A percentile compares a stretch with the other conserved stretches of the same genome.
phyloP scores from a whole-genome alignment of 2,329 filamentous ascomycete genomes.

The Fusarium graminum region DNA sequence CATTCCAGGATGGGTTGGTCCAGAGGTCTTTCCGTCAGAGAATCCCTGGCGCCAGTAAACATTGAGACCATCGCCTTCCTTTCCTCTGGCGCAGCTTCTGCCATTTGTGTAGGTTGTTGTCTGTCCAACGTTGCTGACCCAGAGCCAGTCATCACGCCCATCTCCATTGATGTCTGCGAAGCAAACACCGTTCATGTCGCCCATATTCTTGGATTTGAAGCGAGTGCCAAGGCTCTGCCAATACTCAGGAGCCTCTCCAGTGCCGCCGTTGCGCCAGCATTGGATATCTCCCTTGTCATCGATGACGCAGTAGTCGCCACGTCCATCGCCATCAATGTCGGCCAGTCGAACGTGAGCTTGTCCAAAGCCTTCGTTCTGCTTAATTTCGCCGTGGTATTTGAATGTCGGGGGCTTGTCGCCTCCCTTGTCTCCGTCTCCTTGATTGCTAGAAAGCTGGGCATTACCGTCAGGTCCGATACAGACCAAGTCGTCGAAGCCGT shows the following conservation, averaged over 20 bases:
- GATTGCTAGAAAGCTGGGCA: conserved; percentile 1
- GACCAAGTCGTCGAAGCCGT: conserved; percentile 26
- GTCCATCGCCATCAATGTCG: conserved; percentile 50
- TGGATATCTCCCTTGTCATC: conserved; percentile 44
- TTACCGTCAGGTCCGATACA: not conserved
- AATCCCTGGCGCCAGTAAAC: conserved; percentile 41
- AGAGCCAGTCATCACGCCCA: conserved; percentile 46
- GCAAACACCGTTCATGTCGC: conserved; percentile 37
- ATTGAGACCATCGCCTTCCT: conserved; percentile 40
- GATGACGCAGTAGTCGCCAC: conserved; percentile 52
- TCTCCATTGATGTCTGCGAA: conserved; percentile 44
- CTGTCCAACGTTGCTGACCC: conserved; percentile 35
- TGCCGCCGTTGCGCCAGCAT: conserved; percentile 53
- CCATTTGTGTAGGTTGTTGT: conserved; percentile 45
- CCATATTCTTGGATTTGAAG: conserved; percentile 41
- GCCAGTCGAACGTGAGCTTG: conserved; percentile 46
- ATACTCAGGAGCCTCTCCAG: conserved; percentile 47
- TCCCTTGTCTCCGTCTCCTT: conserved; percentile 2
- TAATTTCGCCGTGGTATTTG: conserved; percentile 6
- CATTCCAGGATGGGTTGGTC: conserved; percentile 7
- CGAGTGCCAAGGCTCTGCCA: conserved; percentile 52
- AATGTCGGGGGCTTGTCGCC: conserved; percentile 9
- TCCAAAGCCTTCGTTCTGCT: conserved; percentile 7
- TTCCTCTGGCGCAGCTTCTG: conserved; percentile 35
- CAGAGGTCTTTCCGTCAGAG: conserved; percentile 11